phyloP scores from a whole-genome alignment of 2,329 filamentous ascomycete species.

The Penicillium hordei region DNA sequence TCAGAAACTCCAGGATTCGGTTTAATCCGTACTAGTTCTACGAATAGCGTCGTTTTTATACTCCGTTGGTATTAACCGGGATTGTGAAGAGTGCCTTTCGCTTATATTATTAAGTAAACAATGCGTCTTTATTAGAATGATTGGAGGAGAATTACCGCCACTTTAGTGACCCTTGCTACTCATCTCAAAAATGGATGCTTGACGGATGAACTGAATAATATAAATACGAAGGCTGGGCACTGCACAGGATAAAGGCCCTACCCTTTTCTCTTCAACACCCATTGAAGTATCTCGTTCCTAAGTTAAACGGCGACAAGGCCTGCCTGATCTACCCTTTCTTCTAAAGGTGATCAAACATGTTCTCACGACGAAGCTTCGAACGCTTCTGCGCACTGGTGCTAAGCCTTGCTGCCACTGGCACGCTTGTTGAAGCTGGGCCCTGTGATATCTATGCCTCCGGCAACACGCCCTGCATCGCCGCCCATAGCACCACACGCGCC shows the following conservation, averaged over 20 bases:
- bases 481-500: constrained; percentile 65
- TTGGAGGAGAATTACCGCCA: constrained; percentile 11
- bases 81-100: not conserved
- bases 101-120: not conserved
- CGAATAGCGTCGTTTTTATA: not conserved
- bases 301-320: not conserved
- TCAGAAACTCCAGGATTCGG: too few relatives aligned
- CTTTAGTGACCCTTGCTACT: not conserved
- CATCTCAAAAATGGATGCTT: not conserved
- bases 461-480: constrained; percentile 62
- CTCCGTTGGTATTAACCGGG: not conserved
- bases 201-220: not conserved
- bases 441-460: constrained; percentile 63
- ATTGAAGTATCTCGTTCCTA: not conserved
- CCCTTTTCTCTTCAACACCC: not conserved
- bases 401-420: constrained; percentile 37
- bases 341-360: constrained; percentile 30
- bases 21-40: not conserved
- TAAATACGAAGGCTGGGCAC: not conserved
- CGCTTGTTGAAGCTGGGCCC: constrained; percentile 54
- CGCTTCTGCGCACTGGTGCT: constrained; percentile 31
- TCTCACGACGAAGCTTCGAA: constrained; percentile 29
- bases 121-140: not conserved
- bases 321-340: not conserved
- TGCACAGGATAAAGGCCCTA: not conserved